Conservation (phyloP, 352 stramenopile species). For the Globisporangium solare region DNA sequence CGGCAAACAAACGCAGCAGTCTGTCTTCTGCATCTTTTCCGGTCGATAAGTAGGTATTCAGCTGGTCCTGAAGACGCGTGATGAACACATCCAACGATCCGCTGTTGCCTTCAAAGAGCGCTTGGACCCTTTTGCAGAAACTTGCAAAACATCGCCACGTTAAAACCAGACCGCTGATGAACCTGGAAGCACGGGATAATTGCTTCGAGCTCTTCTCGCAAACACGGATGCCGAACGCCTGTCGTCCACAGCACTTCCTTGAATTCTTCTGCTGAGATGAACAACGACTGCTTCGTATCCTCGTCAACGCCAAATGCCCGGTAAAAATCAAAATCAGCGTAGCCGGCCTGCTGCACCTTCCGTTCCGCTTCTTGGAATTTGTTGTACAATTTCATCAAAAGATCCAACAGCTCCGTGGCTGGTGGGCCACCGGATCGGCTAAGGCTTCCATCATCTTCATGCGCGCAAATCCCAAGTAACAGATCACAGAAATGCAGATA, state of each 20-base stretch:
- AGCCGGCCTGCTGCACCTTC: slow-evolving; percentile 20
- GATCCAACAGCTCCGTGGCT: slow-evolving; percentile 38
- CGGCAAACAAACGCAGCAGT: slow-evolving; percentile 43
- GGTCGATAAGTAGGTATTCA: slow-evolving; percentile 49
- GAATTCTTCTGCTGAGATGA: slow-evolving; percentile 53
- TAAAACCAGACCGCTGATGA: slow-evolving; percentile 36
- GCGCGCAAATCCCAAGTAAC: slow-evolving; percentile 42
- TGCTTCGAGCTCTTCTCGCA: slow-evolving; percentile 58
- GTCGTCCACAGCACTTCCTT: slow-evolving; percentile 68
- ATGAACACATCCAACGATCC: slow-evolving; percentile 52
- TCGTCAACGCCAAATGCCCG: slow-evolving; percentile 41
- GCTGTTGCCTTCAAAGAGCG: slow-evolving; percentile 35
- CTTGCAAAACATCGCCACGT: slow-evolving; percentile 42
- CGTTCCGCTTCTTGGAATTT: slow-evolving; percentile 29
- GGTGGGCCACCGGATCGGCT: slow-evolving; percentile 19
- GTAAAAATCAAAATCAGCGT: slow-evolving; percentile 35
- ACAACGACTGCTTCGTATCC: slow-evolving; percentile 29
- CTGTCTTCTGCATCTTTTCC: slow-evolving; percentile 47
- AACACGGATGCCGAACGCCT: slow-evolving; percentile 56
- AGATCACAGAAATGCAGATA: slow-evolving; percentile 59
- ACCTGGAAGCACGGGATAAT: slow-evolving; percentile 54
- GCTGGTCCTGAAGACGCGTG: slow-evolving; percentile 46
- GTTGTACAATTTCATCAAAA: slow-evolving; percentile 44
- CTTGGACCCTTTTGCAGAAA: slow-evolving; percentile 50
- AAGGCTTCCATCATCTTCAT: slow-evolving; percentile 17